These are phyloP conservation scores for Cladophialophora carrionii DNA, from an alignment of 2,329 filamentous ascomycete genomes.

Conservation along the genomic window DNA sequence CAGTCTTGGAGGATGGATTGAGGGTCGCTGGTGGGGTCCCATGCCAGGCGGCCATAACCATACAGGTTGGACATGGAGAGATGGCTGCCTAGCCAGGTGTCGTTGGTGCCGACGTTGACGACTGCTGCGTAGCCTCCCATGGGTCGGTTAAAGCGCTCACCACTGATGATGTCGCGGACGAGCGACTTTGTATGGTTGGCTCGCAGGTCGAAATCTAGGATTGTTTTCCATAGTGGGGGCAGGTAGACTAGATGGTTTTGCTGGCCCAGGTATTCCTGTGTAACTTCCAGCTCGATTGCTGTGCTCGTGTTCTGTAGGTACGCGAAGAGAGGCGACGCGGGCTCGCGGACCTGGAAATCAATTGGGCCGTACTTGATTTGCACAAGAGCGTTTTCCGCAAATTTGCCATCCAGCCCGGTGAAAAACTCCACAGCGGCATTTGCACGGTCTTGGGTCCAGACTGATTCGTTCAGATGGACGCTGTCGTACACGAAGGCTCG, in stretches of 20 bases:
- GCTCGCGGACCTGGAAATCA: constrained; percentile 73
- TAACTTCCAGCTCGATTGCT: constrained; percentile 68
- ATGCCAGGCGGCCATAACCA: constrained; percentile 68
- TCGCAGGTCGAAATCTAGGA: constrained; percentile 69
- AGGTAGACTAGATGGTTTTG: constrained; percentile 71
- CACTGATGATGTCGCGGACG: constrained; percentile 64
- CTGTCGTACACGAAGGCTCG: constrained; percentile 72
- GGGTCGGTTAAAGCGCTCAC: constrained; percentile 60
- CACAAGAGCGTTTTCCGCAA: constrained; percentile 71
- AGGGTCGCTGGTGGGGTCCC: constrained; percentile 62
- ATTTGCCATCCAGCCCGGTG: constrained; percentile 64
- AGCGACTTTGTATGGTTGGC: constrained; percentile 60
- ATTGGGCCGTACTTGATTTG: constrained; percentile 77
- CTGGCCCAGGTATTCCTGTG: constrained; percentile 72
- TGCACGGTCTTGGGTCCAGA: constrained; percentile 70
- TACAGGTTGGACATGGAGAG: constrained; percentile 73
- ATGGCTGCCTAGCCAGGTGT: constrained; percentile 71
- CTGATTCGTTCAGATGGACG: constrained; percentile 54
- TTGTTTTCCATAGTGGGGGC: constrained; percentile 68
- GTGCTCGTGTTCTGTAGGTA: constrained; percentile 53
- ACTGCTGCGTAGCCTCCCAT: constrained; percentile 68
- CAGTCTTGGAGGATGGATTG: constrained; percentile 63
- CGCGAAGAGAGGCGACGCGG: constrained; percentile 66
- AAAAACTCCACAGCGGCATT: constrained; percentile 72
- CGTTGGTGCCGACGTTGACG: constrained; percentile 67